Percentiles rank a stretch among this genome's conserved stretches.
Evolutionary conservation across 805 yeast genomes (phyloP).

Genomic region (Kodamaea leandrae): DNA sequence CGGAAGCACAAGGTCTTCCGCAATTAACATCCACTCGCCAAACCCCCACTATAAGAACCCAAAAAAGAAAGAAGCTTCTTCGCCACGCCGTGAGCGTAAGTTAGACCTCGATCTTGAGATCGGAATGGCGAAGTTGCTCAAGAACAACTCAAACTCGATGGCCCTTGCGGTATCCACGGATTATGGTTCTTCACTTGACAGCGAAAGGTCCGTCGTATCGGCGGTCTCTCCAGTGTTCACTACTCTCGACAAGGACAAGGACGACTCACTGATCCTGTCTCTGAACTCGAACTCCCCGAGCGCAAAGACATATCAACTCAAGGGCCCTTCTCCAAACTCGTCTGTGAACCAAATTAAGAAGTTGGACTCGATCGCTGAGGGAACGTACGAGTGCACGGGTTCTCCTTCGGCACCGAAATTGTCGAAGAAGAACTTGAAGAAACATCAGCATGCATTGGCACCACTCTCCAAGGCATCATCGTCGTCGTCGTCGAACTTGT

Average conservation of each 20-base stretch:
- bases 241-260: slow-evolving; percentile 18
- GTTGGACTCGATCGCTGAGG: slow-evolving; percentile 24
- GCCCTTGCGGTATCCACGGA: slow-evolving; percentile 9
- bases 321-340: slow-evolving; percentile 3
- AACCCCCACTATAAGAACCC: slow-evolving; percentile 9
- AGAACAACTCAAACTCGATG: slow-evolving; percentile 5
- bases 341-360: slow-evolving; percentile 7
- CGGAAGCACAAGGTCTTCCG: slow-evolving; percentile 13
- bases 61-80: slow-evolving; percentile 5
- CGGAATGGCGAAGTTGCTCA: slow-evolving; percentile 43
- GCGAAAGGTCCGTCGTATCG: slow-evolving; percentile 36
- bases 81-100: slow-evolving; percentile 5
- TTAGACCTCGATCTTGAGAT: slow-evolving; percentile 43
- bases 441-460: slow-evolving; percentile 10
- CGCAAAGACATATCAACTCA: slow-evolving; percentile 8
- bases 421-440: slow-evolving; percentile 13
- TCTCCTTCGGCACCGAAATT: slow-evolving; percentile 10
- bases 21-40: slow-evolving; percentile 13
- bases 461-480: slow-evolving; percentile 13
- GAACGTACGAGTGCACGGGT: slow-evolving; percentile 17
- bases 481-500: slow-evolving; percentile 18
- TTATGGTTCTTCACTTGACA: slow-evolving; percentile 41
- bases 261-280: slow-evolving; percentile 41
- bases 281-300: slow-evolving; percentile 24
- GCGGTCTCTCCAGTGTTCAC: slow-evolving; percentile 38